Evolutionary conservation across 1,284 basidiomycete species (phyloP).

Genomic region (Cutaneotrichosporon sp.): DNA sequence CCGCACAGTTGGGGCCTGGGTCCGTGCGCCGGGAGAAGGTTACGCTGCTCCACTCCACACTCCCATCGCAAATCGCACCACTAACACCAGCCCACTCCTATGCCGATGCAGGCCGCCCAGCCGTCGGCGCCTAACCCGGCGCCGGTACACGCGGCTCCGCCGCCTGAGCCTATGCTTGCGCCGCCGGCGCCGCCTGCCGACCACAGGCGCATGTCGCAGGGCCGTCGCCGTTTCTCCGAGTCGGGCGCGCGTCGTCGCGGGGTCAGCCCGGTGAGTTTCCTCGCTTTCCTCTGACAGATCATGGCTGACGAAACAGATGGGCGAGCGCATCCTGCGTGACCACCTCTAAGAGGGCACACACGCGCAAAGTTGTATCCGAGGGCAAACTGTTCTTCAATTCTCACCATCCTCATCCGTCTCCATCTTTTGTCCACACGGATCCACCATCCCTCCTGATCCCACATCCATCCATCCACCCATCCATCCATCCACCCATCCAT

Average conservation of each 20-base stretch:
- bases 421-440: slow-evolving; percentile 1
- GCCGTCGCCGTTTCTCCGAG: slow-evolving; percentile 38
- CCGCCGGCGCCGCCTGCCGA: slow-evolving; percentile 17
- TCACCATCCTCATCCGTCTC: background rate
- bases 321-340: slow-evolving; percentile 47
- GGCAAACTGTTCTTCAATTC: background rate
- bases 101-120: slow-evolving; percentile 7
- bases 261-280: slow-evolving; percentile 47
- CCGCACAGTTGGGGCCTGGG: slow-evolving; percentile 1
- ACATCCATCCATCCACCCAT: background rate
- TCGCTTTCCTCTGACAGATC: background rate
- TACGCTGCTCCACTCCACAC: background rate
- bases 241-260: slow-evolving; percentile 38
- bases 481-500: background rate
- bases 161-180: slow-evolving; percentile 15
- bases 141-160: slow-evolving; percentile 18
- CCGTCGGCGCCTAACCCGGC: slow-evolving; percentile 25
- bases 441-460: background rate
- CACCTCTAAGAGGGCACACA: slow-evolving; percentile 33
- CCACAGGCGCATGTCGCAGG: slow-evolving; percentile 3
- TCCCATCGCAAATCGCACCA: background rate
- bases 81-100: slow-evolving; percentile 7
- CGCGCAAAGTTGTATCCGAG: background rate
- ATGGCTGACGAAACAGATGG: slow-evolving; percentile 37
- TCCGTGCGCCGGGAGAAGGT: background rate